Percentiles rank a stretch among this genome's conserved stretches.
These are phyloP conservation scores for Apiospora rasikravindrae DNA, from an alignment of 2,329 filamentous ascomycete species.

Conservation along the genomic window DNA sequence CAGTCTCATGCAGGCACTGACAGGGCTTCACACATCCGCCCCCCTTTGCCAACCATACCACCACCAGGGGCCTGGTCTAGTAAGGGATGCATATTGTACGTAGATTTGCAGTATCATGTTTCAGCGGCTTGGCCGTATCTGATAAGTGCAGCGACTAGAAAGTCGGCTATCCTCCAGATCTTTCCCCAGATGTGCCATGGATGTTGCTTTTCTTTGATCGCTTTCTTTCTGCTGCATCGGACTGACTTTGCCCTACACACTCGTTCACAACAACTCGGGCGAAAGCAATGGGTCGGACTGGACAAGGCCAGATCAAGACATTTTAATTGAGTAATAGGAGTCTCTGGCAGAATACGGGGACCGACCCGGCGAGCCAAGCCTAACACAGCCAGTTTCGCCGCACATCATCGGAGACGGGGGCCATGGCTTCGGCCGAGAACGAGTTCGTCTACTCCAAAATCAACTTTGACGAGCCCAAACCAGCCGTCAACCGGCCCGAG, in stretches of 20 bases:
- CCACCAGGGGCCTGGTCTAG: neutral
- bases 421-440: conserved; percentile 11
- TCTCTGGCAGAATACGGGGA: neutral
- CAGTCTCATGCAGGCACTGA: conserved; percentile 11
- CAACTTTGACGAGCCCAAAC: conserved; percentile 7
- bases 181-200: neutral
- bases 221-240: neutral
- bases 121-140: neutral
- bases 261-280: neutral
- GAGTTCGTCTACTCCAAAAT: neutral
- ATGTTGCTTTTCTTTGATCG: neutral
- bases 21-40: neutral
- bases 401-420: neutral
- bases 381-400: neutral
- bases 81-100: neutral
- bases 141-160: neutral
- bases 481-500: neutral
- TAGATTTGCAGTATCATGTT: conserved; percentile 14
- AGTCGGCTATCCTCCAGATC: neutral
- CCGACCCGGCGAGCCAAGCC: neutral
- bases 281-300: neutral
- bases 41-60: conserved; percentile 1
- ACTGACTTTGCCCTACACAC: neutral
- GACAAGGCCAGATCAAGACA: neutral
- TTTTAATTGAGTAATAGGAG: neutral